Conservation (phyloP, 2,329 filamentous ascomycete genomes). For the Fusarium torreyae region DNA sequence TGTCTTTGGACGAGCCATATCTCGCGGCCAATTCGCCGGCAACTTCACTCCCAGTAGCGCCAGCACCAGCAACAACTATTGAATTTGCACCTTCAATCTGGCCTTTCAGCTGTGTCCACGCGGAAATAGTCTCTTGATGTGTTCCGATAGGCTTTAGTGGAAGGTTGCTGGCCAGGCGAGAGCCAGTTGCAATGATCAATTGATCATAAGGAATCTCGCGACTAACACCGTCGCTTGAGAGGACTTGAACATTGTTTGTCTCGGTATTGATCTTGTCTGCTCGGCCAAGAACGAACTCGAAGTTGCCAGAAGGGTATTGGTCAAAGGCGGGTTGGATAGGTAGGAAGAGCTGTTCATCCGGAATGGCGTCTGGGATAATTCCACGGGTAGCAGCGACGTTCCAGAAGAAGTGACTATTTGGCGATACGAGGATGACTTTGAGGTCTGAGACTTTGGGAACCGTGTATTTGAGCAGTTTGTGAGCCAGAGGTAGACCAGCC, state of each 20-base stretch:
- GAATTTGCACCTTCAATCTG: slow-evolving; percentile 46
- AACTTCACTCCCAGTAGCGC: slow-evolving; percentile 57
- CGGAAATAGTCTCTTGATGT: slow-evolving; percentile 59
- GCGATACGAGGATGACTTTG: slow-evolving; percentile 68
- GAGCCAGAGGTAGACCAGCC: slow-evolving; percentile 66
- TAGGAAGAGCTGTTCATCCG: slow-evolving; percentile 63
- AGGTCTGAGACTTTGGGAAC: slow-evolving; percentile 58
- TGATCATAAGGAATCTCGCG: slow-evolving; percentile 64
- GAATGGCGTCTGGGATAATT: slow-evolving; percentile 64
- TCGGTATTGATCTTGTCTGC: slow-evolving; percentile 56
- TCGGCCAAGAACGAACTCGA: slow-evolving; percentile 66
- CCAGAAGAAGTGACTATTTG: slow-evolving; percentile 70
- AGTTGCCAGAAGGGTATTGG: slow-evolving; percentile 60
- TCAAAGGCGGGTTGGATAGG: slow-evolving; percentile 63
- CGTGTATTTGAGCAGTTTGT: slow-evolving; percentile 67
- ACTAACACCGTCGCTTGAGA: slow-evolving; percentile 48
- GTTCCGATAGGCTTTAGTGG: slow-evolving; percentile 65
- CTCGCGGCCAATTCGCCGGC: slow-evolving; percentile 56
- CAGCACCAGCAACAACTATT: slow-evolving; percentile 58
- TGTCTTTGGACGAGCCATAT: slow-evolving; percentile 50
- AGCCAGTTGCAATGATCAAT: slow-evolving; percentile 68
- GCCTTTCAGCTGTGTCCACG: slow-evolving; percentile 53
- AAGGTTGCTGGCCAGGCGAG: slow-evolving; percentile 57
- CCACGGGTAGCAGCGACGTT: slow-evolving; percentile 70
- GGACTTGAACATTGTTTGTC: slow-evolving; percentile 57